phyloP scores from a whole-genome alignment of 2,329 filamentous ascomycete genomes.

The Cytospora piceae region DNA sequence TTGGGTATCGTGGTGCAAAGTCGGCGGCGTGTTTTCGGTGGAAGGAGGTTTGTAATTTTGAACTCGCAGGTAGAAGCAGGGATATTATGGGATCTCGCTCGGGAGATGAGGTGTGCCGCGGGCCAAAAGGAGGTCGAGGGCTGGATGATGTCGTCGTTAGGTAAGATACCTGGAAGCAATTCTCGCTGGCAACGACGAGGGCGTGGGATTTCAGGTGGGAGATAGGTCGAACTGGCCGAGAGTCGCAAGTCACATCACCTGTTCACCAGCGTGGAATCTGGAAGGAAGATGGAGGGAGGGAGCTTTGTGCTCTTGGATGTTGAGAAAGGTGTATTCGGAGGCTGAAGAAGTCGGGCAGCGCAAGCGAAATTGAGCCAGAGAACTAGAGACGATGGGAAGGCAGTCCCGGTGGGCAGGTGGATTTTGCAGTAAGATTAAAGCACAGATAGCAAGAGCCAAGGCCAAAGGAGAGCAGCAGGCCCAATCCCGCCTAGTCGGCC shows the following conservation, averaged over 20 bases:
- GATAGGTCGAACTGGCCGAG: slow-evolving; percentile 9
- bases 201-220: slow-evolving; percentile 12
- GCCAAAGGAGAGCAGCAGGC: slow-evolving; percentile 19
- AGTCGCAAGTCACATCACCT: slow-evolving; percentile 18
- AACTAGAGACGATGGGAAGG: slow-evolving; percentile 18
- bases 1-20: slow-evolving; percentile 8
- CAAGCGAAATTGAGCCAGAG: slow-evolving; percentile 51
- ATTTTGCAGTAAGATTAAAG: slow-evolving; percentile 16
- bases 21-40: slow-evolving; percentile 9
- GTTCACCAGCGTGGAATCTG: slow-evolving; percentile 20
- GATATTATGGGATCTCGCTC: slow-evolving; percentile 21
- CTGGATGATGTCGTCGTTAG: slow-evolving; percentile 22
- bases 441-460: slow-evolving; percentile 12
- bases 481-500: slow-evolving; percentile 17
- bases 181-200: slow-evolving; percentile 15
- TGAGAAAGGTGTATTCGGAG: slow-evolving; percentile 44
- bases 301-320: slow-evolving; percentile 30
- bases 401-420: slow-evolving; percentile 27
- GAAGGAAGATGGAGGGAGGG: slow-evolving; percentile 21
- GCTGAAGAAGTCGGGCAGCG: slow-evolving; percentile 51
- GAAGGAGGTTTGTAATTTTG: slow-evolving; percentile 16
- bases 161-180: slow-evolving; percentile 17
- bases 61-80: slow-evolving; percentile 20
- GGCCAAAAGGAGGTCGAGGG: slow-evolving; percentile 27
- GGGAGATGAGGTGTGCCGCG: slow-evolving; percentile 19